Evolutionary conservation across 176 grass and related monocot genomes (phyloP).

Genomic region (Eremochloa ophiuroides): DNA sequence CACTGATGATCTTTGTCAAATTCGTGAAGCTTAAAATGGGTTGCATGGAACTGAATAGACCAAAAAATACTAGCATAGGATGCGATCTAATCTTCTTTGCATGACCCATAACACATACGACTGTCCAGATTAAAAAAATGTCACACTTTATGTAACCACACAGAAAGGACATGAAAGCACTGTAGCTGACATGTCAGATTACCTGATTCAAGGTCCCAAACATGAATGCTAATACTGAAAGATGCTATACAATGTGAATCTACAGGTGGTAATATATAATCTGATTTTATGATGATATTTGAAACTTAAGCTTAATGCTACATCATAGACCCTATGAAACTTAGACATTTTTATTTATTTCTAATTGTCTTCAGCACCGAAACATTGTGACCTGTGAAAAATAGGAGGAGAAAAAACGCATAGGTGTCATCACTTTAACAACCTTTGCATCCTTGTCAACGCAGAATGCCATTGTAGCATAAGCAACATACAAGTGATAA

Average conservation of each 20-base stretch:
- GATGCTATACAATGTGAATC: not conserved
- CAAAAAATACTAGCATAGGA: not conserved
- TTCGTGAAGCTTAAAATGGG: not conserved
- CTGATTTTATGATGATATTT: not conserved
- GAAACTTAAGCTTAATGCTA: not conserved
- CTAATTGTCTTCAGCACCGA: not conserved
- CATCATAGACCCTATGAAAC: slow-evolving; percentile 13
- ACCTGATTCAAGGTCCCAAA: not conserved
- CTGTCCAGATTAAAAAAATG: not conserved
- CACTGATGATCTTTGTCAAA: not conserved
- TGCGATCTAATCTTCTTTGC: not conserved
- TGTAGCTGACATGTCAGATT: slow-evolving; percentile 13
- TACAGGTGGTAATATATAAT: not conserved
- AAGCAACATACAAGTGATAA: slow-evolving; percentile 94
- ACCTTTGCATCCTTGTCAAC: slow-evolving; percentile 96
- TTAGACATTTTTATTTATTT: not conserved
- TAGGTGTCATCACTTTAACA: slow-evolving; percentile 26
- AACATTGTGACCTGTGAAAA: not conserved
- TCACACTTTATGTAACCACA: not conserved
- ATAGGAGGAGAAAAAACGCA: slow-evolving; percentile 1
- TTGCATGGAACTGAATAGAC: not conserved
- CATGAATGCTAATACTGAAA: slow-evolving; percentile 4
- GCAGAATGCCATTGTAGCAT: slow-evolving; percentile 89
- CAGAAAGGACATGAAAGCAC: slow-evolving; percentile 1
- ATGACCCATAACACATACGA: not conserved